Evolutionary conservation across 2,329 filamentous ascomycete species (phyloP), one percentile per base, ranked within the genome.

Genomic region (Aspergillus clavatus): DNA sequence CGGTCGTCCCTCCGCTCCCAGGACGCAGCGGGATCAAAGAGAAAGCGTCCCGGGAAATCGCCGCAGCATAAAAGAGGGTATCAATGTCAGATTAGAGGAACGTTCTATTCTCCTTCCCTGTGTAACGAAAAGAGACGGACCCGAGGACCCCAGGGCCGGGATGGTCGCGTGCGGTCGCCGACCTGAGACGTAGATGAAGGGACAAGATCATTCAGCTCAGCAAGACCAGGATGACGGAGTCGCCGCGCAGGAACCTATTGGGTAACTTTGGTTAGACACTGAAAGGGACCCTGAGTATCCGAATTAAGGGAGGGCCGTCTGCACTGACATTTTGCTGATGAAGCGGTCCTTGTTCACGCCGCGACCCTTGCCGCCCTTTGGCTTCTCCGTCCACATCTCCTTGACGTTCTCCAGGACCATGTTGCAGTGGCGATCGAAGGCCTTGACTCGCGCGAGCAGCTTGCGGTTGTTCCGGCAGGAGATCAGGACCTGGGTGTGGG

Each of bases 371-470:
- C 84, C 85, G 18, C 86, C 83, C 62, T 87, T 78, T 39, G 91
- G 89, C 45, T 87, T 93, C 74, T 98, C 93, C 7, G 90, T 96
- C 93, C 93, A 98, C 91, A 98, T 97, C 75, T 98, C 93, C 78
- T 94, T 94, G 35, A 94, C 89, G 58, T 95, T 95, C 76, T 95
- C 89, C 38, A 96, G 77, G 3, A 95, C 87, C 93, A 98, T 97
- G 74, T 98, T 98, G 81, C 90, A 97, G 73, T 98, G 93, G 50
- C 93, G 81, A 72, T 98, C 93, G 68, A 98, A 98, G 5, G 93
- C 93, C 78, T 98, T 98, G 64, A 98, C 91, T 54, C 93, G 86
- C 41, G 91, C 93, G 44, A 98, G 84, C 38, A 98, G 80, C 50
- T 98, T 98, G 72, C 91, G 87, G 77, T 97, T 97, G 81, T 95